Percentiles rank a stretch among this genome's conserved stretches.
These are phyloP conservation scores for Nannizziopsis arthrosporioides DNA, from an alignment of 2,329 filamentous ascomycete genomes.

Conservation along the genomic window DNA sequence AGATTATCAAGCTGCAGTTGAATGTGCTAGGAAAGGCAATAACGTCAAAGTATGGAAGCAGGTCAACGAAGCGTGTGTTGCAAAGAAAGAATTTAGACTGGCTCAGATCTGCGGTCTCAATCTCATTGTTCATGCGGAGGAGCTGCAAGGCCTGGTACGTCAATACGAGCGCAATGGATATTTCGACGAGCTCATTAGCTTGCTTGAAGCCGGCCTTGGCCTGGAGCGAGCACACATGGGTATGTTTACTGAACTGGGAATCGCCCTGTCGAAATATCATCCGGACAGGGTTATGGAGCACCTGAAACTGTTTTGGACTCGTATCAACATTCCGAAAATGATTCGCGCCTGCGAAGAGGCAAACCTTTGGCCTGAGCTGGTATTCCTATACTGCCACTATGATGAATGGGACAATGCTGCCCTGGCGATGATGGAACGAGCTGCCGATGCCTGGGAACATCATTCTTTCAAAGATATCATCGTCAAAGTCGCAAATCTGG, in stretches of 20 bases:
- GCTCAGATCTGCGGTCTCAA: conserved; percentile 98
- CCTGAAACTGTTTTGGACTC: conserved; percentile 93
- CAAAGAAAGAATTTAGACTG: conserved; percentile 97
- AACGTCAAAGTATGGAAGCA: conserved; percentile 99
- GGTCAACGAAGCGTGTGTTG: conserved; percentile 89
- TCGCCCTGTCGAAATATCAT: conserved; percentile 87
- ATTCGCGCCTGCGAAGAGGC: conserved; percentile 88
- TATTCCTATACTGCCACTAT: conserved; percentile 97
- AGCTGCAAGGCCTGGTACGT: conserved; percentile 81
- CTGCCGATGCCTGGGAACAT: conserved; percentile 97
- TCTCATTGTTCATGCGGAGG: conserved; percentile 92
- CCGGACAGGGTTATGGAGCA: conserved; percentile 97
- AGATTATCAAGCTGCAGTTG: conserved; percentile 94
- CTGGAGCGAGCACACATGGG: conserved; percentile 90
- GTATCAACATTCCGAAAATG: conserved; percentile 97
- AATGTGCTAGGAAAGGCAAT: conserved; percentile 96
- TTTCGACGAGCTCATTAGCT: conserved; percentile 91
- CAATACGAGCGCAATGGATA: conserved; percentile 96
- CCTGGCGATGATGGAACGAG: conserved; percentile 93
- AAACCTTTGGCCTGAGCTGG: conserved; percentile 91
- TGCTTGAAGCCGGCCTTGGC: conserved; percentile 89
- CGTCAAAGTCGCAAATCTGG: conserved; percentile 93
- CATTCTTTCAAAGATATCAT: conserved; percentile 99
- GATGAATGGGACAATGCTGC: conserved; percentile 97
- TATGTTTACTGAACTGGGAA: conserved; percentile 88